Conservation (phyloP, 768 basidiomycete species). For the Leccinum obscurum region DNA sequence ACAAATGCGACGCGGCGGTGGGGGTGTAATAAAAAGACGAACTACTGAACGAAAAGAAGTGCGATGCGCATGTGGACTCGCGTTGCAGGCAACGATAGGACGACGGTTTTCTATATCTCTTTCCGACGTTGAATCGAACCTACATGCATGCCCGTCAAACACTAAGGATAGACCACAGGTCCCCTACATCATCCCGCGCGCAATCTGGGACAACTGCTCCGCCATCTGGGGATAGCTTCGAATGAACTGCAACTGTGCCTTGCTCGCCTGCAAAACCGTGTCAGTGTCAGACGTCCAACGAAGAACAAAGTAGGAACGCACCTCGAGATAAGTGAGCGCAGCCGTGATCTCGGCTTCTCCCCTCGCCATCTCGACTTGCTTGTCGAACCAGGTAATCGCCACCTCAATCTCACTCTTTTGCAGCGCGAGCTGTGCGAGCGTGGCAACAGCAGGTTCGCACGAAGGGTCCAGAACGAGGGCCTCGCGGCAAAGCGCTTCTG, state of each 20-base stretch:
- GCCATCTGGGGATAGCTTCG: conserved; percentile 83
- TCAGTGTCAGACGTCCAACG: background rate
- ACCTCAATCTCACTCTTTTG: conserved; percentile 88
- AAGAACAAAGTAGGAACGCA: conserved; percentile 36
- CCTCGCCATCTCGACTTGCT: conserved; percentile 81
- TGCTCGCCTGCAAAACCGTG: conserved; percentile 61
- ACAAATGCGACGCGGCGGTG: background rate
- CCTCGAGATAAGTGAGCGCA: conserved; percentile 77
- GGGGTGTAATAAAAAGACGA: background rate
- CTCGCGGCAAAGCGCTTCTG: conserved; percentile 84
- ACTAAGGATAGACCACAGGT: conserved; percentile 2
- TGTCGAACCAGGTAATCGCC: conserved; percentile 84
- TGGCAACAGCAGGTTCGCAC: conserved; percentile 96
- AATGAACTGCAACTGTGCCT: conserved; percentile 80
- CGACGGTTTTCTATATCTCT: background rate
- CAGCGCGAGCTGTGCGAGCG: conserved; percentile 87
- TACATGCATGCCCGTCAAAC: conserved; percentile 11
- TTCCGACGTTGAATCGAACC: background rate
- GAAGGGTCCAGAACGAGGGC: conserved; percentile 87
- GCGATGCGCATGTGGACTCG: background rate
- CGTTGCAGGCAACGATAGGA: background rate
- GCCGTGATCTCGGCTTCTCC: conserved; percentile 86
- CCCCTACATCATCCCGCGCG: conserved; percentile 38
- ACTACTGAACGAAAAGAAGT: background rate
- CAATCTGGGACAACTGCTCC: conserved; percentile 55